A percentile compares a stretch with the other conserved stretches of the same genome.
Conservation (phyloP, 2,329 filamentous ascomycete genomes). For the Fusarium penzigii region DNA sequence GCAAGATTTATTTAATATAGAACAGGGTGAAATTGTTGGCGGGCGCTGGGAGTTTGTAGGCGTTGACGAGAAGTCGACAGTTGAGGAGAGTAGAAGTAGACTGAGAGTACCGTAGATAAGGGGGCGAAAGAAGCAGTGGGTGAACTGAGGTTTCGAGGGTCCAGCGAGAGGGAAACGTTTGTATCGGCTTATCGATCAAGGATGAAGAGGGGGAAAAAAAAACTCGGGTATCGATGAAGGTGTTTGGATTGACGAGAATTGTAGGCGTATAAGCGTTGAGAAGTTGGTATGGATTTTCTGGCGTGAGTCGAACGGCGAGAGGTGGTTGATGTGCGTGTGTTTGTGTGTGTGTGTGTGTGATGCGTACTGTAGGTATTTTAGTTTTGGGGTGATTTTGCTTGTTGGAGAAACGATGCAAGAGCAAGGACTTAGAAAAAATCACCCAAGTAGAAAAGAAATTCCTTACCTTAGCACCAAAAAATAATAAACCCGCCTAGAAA, state of each 20-base stretch:
- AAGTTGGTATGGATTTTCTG: neutral
- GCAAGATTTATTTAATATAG: neutral
- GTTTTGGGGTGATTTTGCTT: neutral
- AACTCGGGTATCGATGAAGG: no score
- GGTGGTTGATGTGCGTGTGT: neutral
- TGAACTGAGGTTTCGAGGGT: neutral
- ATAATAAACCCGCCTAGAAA: neutral
- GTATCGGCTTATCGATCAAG: neutral
- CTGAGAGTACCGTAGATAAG: neutral
- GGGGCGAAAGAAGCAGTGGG: neutral
- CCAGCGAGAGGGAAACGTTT: neutral
- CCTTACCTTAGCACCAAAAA: neutral
- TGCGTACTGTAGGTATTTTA: no score
- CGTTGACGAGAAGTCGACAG: no score
- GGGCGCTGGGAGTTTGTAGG: neutral
- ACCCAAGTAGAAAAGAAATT: neutral
- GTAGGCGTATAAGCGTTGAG: no score
- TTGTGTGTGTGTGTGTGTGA: no score
- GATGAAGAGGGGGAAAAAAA: no score
- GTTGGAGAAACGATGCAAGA: neutral
- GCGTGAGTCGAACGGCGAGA: neutral
- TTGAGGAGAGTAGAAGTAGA: neutral
- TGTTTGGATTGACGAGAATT: no score
- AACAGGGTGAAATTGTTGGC: neutral
- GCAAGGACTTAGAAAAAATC: neutral